phyloP scores from a whole-genome alignment of 2,329 filamentous ascomycete genomes.

The Lecanosticta acicola region DNA sequence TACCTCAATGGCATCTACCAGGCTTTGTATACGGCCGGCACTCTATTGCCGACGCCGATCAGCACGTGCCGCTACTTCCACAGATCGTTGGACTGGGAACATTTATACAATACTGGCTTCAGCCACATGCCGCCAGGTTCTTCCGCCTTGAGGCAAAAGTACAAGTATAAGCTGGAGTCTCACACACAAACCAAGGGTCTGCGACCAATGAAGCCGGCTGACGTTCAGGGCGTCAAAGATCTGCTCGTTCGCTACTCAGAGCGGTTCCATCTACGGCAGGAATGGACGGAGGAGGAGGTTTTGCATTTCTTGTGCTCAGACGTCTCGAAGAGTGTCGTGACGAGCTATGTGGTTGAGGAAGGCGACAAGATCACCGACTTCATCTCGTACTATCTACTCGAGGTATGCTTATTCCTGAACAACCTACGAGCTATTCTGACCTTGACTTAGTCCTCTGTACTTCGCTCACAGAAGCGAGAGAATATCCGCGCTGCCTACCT shows the following conservation, averaged over 20 bases:
- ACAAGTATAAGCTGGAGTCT: slow-evolving; percentile 72
- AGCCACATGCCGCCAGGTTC: slow-evolving; percentile 78
- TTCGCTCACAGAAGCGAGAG: slow-evolving; percentile 68
- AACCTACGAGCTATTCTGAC: slow-evolving; percentile 7
- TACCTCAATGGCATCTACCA: slow-evolving; percentile 85
- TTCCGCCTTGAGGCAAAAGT: slow-evolving; percentile 78
- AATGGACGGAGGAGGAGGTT: slow-evolving; percentile 73
- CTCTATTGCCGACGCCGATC: slow-evolving; percentile 84
- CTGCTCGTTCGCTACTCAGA: slow-evolving; percentile 72
- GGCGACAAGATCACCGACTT: slow-evolving; percentile 85
- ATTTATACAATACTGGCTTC: slow-evolving; percentile 91
- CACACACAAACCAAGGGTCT: slow-evolving; percentile 67
- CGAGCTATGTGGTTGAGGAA: slow-evolving; percentile 82
- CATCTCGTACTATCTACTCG: slow-evolving; percentile 92
- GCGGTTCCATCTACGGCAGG: slow-evolving; percentile 77
- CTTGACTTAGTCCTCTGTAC: slow-evolving; percentile 63
- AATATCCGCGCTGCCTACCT: slow-evolving; percentile 86
- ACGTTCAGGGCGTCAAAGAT: slow-evolving; percentile 68
- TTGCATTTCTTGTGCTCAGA: slow-evolving; percentile 82
- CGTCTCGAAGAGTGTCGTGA: slow-evolving; percentile 74
- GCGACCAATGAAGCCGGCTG: slow-evolving; percentile 71
- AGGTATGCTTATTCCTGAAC: slow-evolving; percentile 36
- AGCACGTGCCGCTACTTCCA: slow-evolving; percentile 95
- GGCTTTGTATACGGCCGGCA: slow-evolving; percentile 90
- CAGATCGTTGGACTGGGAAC: slow-evolving; percentile 88